Conservation (phyloP, 306 rosid species). For the Glycine tomentella region DNA sequence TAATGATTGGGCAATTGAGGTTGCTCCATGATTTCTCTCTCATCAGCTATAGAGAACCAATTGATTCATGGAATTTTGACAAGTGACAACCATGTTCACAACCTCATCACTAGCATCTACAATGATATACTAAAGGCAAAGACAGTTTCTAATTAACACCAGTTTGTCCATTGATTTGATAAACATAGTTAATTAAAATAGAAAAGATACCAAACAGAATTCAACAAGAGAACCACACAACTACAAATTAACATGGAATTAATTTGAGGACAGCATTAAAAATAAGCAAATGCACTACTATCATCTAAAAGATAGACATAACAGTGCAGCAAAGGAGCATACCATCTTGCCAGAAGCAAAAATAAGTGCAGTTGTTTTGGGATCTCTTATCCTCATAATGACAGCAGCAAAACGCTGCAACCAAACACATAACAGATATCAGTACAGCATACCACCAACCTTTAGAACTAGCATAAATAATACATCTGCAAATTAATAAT, state of each 20-base stretch:
- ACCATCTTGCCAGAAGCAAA: slow-evolving; percentile 99
- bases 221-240: slow-evolving; percentile 5
- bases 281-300: neutral
- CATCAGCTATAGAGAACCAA: neutral
- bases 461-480: neutral
- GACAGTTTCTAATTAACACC: neutral
- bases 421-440: slow-evolving; percentile 32
- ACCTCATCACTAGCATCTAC: neutral
- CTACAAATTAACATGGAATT: neutral
- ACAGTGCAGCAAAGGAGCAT: slow-evolving; percentile 38
- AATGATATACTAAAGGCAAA: neutral
- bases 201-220: neutral
- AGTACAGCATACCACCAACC: slow-evolving; percentile 3
- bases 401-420: slow-evolving; percentile 98
- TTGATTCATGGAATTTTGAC: neutral
- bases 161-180: neutral
- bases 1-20: neutral
- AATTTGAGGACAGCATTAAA: neutral
- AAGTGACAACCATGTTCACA: slow-evolving; percentile 7
- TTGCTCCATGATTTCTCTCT: no score
- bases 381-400: slow-evolving; percentile 98
- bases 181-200: neutral
- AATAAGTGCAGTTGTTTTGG: slow-evolving; percentile 92
- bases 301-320: slow-evolving; percentile 8
- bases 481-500: neutral